Base-by-base conservation (phyloP, 306 rosid species). In the Cucurbita moschata region DNA sequence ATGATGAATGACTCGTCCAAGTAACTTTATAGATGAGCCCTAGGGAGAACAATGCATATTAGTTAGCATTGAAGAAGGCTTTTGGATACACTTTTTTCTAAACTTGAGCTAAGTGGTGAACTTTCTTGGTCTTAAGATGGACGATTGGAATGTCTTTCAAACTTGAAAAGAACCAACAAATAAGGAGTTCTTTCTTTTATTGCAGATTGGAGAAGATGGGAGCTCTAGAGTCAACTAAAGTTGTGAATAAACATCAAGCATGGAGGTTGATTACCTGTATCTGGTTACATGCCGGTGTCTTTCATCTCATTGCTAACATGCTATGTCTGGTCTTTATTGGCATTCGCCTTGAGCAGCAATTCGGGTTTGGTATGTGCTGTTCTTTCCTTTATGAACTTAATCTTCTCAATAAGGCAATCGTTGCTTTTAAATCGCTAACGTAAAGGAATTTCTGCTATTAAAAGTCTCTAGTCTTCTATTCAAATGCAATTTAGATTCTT, bases 241-340 rank as follows among this genome's bases (percentile, higher is more conserved):
- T 87, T 66, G 96, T 90, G 75, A 74, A 80, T 13, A 79, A 64
- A 53, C 94, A 87, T 80, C 89, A 93, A 68, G 89, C 79, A 59
- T 93, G 97, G 98, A 86, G 98, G 83, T 91, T 93, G 52, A n/a
- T 90, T 73, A 87, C 89, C 56, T 90, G 94, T 85, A 78, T 88
- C 56, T 93, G 98, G 98, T 76, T 88, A 55, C 98, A 93, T 72
- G 98, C 98, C 50, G 98, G 98, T 59, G 44, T 85, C 62, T 76
- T 93, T 74, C 97, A 93, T 78, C 82, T 90, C 78, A 78, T 82
- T 7, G 96, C 85, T 1, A 93, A 90, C 80, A 87, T 90, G 97
- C 64, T 90, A 47, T 87, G 97, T 80, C 83, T 90, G 12, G 76
- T 93, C 72, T 87, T 93, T 79, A 86, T 90, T 43, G 97, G 98